phyloP scores from a whole-genome alignment of 106 monocot genomes.

The Dioscorea zingiberensis region DNA sequence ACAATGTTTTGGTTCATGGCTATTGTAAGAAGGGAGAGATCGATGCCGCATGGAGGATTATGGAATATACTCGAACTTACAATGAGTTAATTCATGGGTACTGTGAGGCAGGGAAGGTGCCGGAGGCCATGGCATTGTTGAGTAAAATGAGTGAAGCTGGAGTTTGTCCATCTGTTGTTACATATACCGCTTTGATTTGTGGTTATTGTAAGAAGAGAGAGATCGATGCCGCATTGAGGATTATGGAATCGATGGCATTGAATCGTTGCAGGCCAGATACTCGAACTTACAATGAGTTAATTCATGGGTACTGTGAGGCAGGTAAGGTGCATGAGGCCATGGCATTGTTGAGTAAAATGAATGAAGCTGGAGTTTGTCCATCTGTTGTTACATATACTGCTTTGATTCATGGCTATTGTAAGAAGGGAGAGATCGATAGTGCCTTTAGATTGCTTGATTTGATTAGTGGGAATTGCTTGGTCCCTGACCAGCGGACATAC shows the following conservation, averaged over 20 bases:
- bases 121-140: not conserved
- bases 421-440: not conserved
- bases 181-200: conserved; percentile 9
- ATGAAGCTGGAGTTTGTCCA: not conserved
- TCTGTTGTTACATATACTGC: conserved; percentile 3
- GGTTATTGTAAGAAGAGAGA: conserved; percentile 7
- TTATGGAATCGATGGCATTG: not conserved
- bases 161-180: not conserved
- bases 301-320: conserved; percentile 1
- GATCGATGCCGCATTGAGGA: not conserved
- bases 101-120: conserved; percentile 1
- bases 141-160: not conserved
- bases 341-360: conserved; percentile 1
- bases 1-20: conserved; percentile 19
- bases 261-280: not conserved
- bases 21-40: conserved; percentile 17
- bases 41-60: conserved; percentile 1
- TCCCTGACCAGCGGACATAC: not conserved
- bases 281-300: conserved; percentile 1
- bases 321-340: conserved; percentile 2
- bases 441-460: conserved; percentile 3
- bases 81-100: conserved; percentile 1
- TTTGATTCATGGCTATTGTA: not conserved
- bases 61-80: not conserved
- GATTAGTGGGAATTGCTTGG: conserved; percentile 1